These are phyloP conservation scores for Colletotrichum sp. DNA, from an alignment of 2,329 filamentous ascomycete genomes.

Conservation along the genomic window DNA sequence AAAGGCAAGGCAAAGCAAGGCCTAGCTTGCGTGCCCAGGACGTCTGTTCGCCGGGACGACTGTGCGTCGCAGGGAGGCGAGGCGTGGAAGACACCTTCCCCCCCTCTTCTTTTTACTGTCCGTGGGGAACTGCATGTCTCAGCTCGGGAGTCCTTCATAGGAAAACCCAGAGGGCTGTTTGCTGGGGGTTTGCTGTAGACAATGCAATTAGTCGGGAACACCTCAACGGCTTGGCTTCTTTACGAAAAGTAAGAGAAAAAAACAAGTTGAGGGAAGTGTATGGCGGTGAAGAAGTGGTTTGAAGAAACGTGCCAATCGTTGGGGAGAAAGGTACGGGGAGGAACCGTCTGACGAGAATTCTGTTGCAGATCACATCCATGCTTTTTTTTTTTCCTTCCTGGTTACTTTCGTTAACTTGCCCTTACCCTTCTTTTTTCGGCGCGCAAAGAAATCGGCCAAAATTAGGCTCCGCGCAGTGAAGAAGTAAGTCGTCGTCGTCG, in stretches of 20 bases:
- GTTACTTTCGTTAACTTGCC: not conserved
- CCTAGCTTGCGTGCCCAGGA: not conserved
- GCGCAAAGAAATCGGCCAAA: not conserved
- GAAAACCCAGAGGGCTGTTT: not conserved
- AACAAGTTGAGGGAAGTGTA: not conserved
- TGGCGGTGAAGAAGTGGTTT: not conserved
- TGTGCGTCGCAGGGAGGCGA: constrained; percentile 17
- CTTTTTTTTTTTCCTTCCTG: not conserved
- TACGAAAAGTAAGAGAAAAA: not conserved
- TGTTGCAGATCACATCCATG: constrained; percentile 17
- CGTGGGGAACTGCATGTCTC: constrained; percentile 18
- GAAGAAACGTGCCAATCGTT: not conserved
- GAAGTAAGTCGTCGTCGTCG: not conserved
- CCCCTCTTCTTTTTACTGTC: not conserved
- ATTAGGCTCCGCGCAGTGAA: not conserved
- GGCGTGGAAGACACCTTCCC: not conserved
- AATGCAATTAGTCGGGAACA: not conserved
- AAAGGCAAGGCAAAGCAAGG: not conserved
- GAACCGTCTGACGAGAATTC: not conserved
- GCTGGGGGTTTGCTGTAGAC: not conserved
- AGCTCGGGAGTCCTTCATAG: constrained; percentile 17
- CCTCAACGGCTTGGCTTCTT: not conserved
- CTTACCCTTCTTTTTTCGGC: not conserved
- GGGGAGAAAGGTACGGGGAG: not conserved
- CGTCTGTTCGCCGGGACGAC: constrained; percentile 14